Base-by-base conservation (phyloP, 140 eudicot species). In the Ambrosia hybrid region DNA sequence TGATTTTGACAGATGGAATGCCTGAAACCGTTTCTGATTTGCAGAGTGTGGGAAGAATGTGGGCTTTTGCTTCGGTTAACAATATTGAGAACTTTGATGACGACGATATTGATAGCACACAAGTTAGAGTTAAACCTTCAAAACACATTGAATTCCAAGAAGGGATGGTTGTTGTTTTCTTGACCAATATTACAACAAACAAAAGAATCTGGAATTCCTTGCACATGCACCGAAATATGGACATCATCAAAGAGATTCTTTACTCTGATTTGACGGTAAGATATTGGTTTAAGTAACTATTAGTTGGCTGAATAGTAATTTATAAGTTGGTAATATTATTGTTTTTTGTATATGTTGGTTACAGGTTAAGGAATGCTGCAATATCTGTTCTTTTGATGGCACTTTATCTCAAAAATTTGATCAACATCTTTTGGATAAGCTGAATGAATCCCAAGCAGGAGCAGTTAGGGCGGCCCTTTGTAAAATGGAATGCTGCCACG, bases 291-390 rank as follows among this genome's bases (percentile, higher is more conserved):
- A 65, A 43, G 55, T 43, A n/a, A 16, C n/a, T 65, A 0, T 52
- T 14, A 48, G 4, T 9, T 51, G 33, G 17, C 5, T 59, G 39
- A 5, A 59, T 52, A 33, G 43, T 56, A 11, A 9, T 10, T 38
- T 12, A 26, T 51, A 33, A 71, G 41, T 13, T 67, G 6, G 5
- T 67, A 57, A 38, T 39, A 21, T 71, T 4, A 10, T 57, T 38
- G 15, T 51, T 61, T 5, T n/a, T 11, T 21, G 15, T 65, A 14
- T 6, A 1, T 55, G 3, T 49, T 49, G 3, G 30, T 39, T 70
- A 63, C 86, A 88, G 95, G 86, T 10, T 37, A 71, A 75, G 30
- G 82, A 59, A 8, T 9, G 13, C 8, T 79, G 86, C 34, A 67
- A 59, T 43, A 11, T 75, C 16, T 81, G 89, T 69, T 51, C 76